Evolutionary conservation across 2,329 filamentous ascomycete species (phyloP), one percentile per base, ranked within the genome.

Genomic region (Sporothrix sp.): DNA sequence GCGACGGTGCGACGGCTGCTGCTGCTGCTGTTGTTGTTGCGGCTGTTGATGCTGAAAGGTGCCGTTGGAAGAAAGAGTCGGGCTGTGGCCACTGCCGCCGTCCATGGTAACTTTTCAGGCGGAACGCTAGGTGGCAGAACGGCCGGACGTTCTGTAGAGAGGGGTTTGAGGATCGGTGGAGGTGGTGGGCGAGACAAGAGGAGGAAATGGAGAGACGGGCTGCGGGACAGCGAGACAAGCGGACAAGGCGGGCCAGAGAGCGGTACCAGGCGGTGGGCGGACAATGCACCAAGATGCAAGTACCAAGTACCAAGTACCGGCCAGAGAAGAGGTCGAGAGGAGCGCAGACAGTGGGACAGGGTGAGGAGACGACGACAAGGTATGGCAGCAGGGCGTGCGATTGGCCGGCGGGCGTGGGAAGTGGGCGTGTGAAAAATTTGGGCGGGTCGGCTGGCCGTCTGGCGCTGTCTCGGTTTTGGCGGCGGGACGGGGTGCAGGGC

Each of bases 51-150:
- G 50, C 11, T 18, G 71, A 54, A 71, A 73, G 60, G 60, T 67
- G 67, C 68, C 67, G 68, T 68, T 68, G 62, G 67, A 64, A 58
- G 66, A 63, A 58, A 66, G 61, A 62, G 65, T 66, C 59, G 65
- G 68, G 62, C 64, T 65, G 48, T 59, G 57, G 53, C 58, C 40
- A 49, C 49, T 39, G 43, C 48, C 54, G 36, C 27, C 58, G 64
- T 74, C 72, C 72, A 75, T 75, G 69, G 68, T 72, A 63, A 54
- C 40, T 38, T 18, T 25, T 37, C 18, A 48, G 42, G 45, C 50
- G 37, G 48, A 54, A n/a, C n/a, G n/a, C n/a, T n/a, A n/a, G n/a
- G n/a, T n/a, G n/a, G n/a, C n/a, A n/a, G n/a, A n/a, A n/a, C n/a
- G n/a, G n/a, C n/a, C n/a, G n/a, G n/a, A n/a, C n/a, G n/a, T n/a